A percentile compares a stretch with the other conserved stretches of the same genome.
phyloP scores from a whole-genome alignment of 805 yeast genomes.

The Pichia ethanolica region DNA sequence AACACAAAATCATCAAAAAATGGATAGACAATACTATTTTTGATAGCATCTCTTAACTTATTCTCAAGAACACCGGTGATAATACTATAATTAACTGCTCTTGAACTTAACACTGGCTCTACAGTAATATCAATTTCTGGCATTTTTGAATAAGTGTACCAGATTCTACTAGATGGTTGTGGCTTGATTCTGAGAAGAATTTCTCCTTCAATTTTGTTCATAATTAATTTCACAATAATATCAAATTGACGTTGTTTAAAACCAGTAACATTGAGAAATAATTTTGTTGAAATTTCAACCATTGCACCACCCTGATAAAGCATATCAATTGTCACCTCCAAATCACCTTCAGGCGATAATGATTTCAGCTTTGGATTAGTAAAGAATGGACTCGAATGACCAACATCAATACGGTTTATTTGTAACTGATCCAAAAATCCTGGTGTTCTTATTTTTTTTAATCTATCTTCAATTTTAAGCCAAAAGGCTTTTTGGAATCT shows the following conservation, averaged over 20 bases:
- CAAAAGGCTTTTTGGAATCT: slow-evolving; percentile 51
- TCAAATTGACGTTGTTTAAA: slow-evolving; percentile 70
- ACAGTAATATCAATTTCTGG: slow-evolving; percentile 70
- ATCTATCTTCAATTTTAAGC: slow-evolving; percentile 57
- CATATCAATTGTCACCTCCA: slow-evolving; percentile 53
- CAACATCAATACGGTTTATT: slow-evolving; percentile 65
- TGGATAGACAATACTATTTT: slow-evolving; percentile 76
- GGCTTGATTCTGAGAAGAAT: slow-evolving; percentile 65
- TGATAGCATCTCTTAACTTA: slow-evolving; percentile 69
- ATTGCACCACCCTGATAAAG: slow-evolving; percentile 71
- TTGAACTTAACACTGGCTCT: slow-evolving; percentile 87
- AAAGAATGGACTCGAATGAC: slow-evolving; percentile 72
- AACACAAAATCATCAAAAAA: slow-evolving; percentile 82
- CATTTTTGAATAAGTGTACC: slow-evolving; percentile 82
- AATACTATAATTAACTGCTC: slow-evolving; percentile 69
- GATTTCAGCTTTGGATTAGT: slow-evolving; percentile 64
- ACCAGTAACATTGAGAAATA: slow-evolving; percentile 65
- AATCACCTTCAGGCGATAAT: slow-evolving; percentile 73
- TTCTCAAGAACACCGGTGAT: slow-evolving; percentile 75
- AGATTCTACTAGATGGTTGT: slow-evolving; percentile 83
- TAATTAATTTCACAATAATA: slow-evolving; percentile 59
- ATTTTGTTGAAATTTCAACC: slow-evolving; percentile 73
- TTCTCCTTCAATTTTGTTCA: slow-evolving; percentile 68
- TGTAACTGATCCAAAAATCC: slow-evolving; percentile 80
- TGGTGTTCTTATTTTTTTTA: slow-evolving; percentile 76